Percentiles rank a stretch among this genome's conserved stretches.
These are phyloP conservation scores for Misopates orontium DNA, from an alignment of 257 asterid species.

Conservation along the genomic window DNA sequence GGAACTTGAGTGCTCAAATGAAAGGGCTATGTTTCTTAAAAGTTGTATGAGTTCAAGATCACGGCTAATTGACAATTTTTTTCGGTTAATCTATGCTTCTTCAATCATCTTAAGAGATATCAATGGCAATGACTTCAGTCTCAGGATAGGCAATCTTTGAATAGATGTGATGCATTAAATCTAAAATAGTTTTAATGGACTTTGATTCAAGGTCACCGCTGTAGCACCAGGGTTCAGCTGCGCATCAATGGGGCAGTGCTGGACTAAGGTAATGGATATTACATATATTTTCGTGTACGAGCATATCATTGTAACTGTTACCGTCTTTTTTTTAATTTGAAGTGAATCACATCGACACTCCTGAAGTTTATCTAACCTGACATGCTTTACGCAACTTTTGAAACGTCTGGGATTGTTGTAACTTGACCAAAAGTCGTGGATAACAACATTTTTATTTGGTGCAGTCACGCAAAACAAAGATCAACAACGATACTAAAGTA, in stretches of 20 bases:
- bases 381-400: background rate
- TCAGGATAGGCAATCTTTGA: background rate
- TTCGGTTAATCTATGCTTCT: too few relatives aligned
- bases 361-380: background rate
- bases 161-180: background rate
- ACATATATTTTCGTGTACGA: background rate
- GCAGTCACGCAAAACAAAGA: slow-evolving; percentile 27
- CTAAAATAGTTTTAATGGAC: slow-evolving; percentile 9
- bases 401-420: background rate
- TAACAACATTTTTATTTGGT: slow-evolving; percentile 11
- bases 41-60: too few relatives aligned
- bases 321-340: background rate
- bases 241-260: slow-evolving; percentile 62
- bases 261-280: slow-evolving; percentile 45
- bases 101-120: background rate
- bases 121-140: background rate
- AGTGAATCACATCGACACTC: background rate
- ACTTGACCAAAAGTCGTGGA: background rate
- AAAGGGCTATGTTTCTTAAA: too few relatives aligned
- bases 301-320: background rate
- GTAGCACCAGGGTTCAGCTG: slow-evolving; percentile 36
- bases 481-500: slow-evolving; percentile 22
- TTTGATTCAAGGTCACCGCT: slow-evolving; percentile 34
- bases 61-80: too few relatives aligned
- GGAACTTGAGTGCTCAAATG: too few relatives aligned